Base-by-base conservation (phyloP, 1,284 basidiomycete genomes). In the Ganoderma boninense region DNA sequence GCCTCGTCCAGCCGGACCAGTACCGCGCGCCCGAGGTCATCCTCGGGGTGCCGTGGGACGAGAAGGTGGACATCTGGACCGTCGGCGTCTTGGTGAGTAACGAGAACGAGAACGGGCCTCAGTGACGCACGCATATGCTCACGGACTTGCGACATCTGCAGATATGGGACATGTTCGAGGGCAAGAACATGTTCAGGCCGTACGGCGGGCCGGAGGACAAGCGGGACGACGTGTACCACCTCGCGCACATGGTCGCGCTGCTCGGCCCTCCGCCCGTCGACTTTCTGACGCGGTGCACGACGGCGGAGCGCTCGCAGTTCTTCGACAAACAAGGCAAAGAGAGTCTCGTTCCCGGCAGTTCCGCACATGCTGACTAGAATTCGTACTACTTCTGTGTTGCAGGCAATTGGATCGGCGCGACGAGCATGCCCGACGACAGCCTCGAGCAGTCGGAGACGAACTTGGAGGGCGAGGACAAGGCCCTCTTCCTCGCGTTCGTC, bases 21-120 rank as follows among this genome's bases (percentile, higher is more conserved):
- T 75, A 74, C 43, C 74, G 78, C 11, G 72, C 79, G 40, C 79
- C 78, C 26, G 69, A 69, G 49, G 62, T 70, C 23, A 64, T 67
- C 16, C 38, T 70, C n/a, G 70, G 73, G 13, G 66, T 70, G 40
- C 66, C 71, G 29, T 80, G 76, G 78, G 66, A 65, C 62, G 46
- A 65, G 43, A 70, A 64, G 59, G 75, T 77, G 16, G 79, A 80
- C 65, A 75, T 79, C 14, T 80, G 79, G 78, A 74, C 74, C n/a
- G 59, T 79, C 49, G 76, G 76, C 5, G 70, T 71, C 23, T 60
- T 79, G 74, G 78, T 79, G n/a, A n/a, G n/a, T n/a, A n/a, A n/a
- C n/a, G n/a, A n/a, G n/a, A n/a, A 63, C 66, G 60, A 61, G 72
- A 23, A 11, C 46, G n/a, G n/a, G n/a, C n/a, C n/a, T n/a, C n/a